Percentiles rank a stretch among this genome's conserved stretches.
These are phyloP conservation scores for Psilocybe tampanensis DNA, from an alignment of 768 basidiomycete species.

Conservation along the genomic window DNA sequence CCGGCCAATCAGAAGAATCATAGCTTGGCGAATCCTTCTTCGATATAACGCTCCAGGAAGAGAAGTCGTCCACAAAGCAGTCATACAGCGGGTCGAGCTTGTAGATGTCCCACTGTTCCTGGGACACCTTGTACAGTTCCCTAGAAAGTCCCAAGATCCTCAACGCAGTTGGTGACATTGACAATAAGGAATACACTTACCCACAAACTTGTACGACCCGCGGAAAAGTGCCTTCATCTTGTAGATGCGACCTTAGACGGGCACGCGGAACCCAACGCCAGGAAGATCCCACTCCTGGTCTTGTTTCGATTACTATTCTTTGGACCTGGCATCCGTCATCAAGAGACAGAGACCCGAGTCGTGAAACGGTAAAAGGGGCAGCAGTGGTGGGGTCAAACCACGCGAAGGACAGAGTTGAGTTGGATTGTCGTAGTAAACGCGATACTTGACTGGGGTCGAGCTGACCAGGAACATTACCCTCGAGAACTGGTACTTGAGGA, in stretches of 20 bases:
- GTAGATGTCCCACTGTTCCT: slow-evolving; percentile 87
- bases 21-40: slow-evolving; percentile 21
- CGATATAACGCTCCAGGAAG: slow-evolving; percentile 38
- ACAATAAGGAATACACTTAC: slow-evolving; percentile 42
- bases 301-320: slow-evolving; percentile 77
- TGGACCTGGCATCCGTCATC: slow-evolving; percentile 53
- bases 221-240: slow-evolving; percentile 75
- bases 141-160: background rate
- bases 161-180: background rate
- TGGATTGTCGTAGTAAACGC: slow-evolving; percentile 61
- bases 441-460: slow-evolving; percentile 64
- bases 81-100: slow-evolving; percentile 78
- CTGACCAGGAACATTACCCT: slow-evolving; percentile 60
- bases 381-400: slow-evolving; percentile 74
- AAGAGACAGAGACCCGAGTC: slow-evolving; percentile 42
- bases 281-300: slow-evolving; percentile 51
- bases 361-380: slow-evolving; percentile 37
- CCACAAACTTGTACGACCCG: slow-evolving; percentile 67
- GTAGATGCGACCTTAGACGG: slow-evolving; percentile 52
- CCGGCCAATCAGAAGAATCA: background rate
- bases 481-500: slow-evolving; percentile 26
- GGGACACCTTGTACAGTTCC: slow-evolving; percentile 50
- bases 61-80: slow-evolving; percentile 54
- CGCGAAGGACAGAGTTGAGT: slow-evolving; percentile 70
- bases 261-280: slow-evolving; percentile 85